phyloP scores from a whole-genome alignment of 2,329 filamentous ascomycete species.

The Fusarium sp. region DNA sequence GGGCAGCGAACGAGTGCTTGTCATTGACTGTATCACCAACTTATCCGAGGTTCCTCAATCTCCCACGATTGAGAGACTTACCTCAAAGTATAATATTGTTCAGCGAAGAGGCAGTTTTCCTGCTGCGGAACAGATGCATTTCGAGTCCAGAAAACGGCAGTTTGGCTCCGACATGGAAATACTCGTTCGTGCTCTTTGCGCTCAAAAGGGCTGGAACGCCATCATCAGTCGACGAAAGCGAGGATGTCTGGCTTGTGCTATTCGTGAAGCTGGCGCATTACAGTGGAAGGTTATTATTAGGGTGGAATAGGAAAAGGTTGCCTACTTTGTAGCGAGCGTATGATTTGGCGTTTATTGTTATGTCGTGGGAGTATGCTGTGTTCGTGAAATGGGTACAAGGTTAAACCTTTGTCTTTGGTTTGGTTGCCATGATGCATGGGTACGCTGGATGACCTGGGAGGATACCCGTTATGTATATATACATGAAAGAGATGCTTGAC shows the following conservation, averaged over 20 bases:
- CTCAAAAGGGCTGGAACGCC: slow-evolving; percentile 78
- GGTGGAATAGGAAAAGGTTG: slow-evolving; percentile 54
- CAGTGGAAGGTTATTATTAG: slow-evolving; percentile 74
- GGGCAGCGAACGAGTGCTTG: slow-evolving; percentile 56
- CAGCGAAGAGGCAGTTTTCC: slow-evolving; percentile 52
- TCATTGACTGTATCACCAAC: slow-evolving; percentile 71
- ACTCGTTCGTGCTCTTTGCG: slow-evolving; percentile 76
- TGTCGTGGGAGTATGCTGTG: slow-evolving; percentile 1
- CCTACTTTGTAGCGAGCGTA: neutral
- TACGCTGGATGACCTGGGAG: slow-evolving; percentile 12
- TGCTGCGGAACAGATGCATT: slow-evolving; percentile 62
- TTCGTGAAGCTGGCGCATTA: slow-evolving; percentile 77
- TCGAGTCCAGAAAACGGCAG: slow-evolving; percentile 65
- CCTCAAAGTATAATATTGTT: slow-evolving; percentile 45
- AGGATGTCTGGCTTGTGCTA: slow-evolving; percentile 77
- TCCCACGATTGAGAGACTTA: slow-evolving; percentile 53
- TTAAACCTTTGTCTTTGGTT: neutral
- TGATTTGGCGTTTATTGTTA: slow-evolving; percentile 26
- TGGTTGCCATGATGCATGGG: slow-evolving; percentile 11
- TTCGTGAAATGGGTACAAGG: neutral
- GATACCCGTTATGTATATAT: slow-evolving; percentile 10
- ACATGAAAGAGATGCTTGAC: neutral
- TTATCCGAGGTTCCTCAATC: slow-evolving; percentile 59
- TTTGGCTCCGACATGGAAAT: slow-evolving; percentile 75
- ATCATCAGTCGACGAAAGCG: slow-evolving; percentile 72